Percentiles rank a stretch among this genome's conserved stretches.
Evolutionary conservation across 768 basidiomycete genomes (phyloP).

Genomic region (Boletus patriciae): DNA sequence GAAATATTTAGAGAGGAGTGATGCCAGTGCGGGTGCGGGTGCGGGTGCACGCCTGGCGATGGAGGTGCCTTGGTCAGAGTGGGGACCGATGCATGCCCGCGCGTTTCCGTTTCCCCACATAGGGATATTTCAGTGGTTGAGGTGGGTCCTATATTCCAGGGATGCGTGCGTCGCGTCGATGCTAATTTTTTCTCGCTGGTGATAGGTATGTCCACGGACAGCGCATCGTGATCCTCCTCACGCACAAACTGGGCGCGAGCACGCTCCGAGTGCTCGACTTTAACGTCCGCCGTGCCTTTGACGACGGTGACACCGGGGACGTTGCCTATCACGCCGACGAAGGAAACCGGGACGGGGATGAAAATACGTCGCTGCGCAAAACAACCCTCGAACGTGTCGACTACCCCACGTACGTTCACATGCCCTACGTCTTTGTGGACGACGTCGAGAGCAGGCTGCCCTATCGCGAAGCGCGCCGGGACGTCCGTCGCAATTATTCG

Average conservation of each 20-base stretch:
- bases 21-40: background rate
- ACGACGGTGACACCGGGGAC: too few species aligned
- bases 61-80: constrained; percentile 36
- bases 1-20: constrained; percentile 8
- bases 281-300: constrained; percentile 19
- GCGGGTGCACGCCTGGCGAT: background rate
- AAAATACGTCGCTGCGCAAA: background rate
- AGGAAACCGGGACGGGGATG: background rate
- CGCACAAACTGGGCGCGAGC: constrained; percentile 4
- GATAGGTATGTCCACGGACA: constrained; percentile 44
- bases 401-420: constrained; percentile 8
- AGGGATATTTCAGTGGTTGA: constrained; percentile 40
- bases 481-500: constrained; percentile 30
- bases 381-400: constrained; percentile 3
- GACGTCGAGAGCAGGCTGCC: constrained; percentile 32
- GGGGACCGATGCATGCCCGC: constrained; percentile 40
- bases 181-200: background rate
- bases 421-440: constrained; percentile 24
- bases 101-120: constrained; percentile 31
- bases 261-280: constrained; percentile 33
- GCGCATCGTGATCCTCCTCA: constrained; percentile 34
- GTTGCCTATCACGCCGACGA: too few species aligned
- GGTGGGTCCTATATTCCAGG: constrained; percentile 23
- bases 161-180: background rate
- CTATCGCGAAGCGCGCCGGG: constrained; percentile 30